Base-by-base conservation (phyloP, 2,329 filamentous ascomycete genomes). In the Xylariaceae sp. region DNA sequence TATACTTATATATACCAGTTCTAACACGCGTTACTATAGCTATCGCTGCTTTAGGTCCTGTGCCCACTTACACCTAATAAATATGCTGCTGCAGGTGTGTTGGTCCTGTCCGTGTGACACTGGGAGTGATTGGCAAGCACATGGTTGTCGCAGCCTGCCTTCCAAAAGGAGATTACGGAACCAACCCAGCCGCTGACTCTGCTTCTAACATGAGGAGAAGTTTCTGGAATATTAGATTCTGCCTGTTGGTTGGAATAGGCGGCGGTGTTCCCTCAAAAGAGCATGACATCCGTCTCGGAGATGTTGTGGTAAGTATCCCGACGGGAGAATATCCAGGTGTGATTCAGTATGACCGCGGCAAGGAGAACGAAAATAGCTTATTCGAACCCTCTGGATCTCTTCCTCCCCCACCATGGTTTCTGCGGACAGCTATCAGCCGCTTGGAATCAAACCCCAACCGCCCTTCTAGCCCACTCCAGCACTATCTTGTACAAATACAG, bases 231-330 rank as follows among this genome's bases (percentile, higher is more conserved):
- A 54, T 66, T 14, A 46, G 48, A 6, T 54, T 60, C 22, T 55
- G 48, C 3, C 43, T 67, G 12, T 54, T 66, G 51, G 62, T 68
- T 22, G 64, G 63, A 14, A 63, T 67, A 28, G 63, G 63, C 33
- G 64, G 65, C 14, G 66, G 64, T 6, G 57, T 50, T 6, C 64
- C 63, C 9, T 45, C 41, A 2, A 4, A 16, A 4, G 16, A 3
- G 16, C 34, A 48, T 13, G 63, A 68, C 43, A 57, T 69, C 17
- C 59, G 63, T 2, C 57, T 68, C 3, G 65, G 63, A 12, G 61
- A 65, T 45, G 53, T 64, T 14, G 61, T 63, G 1, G 56, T 65
- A 6, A 60, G 61, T 47, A 42, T 51, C 13, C 16, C 34, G 5
- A 16, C 13, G 10, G 34, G 13, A 13, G 9, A 3, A 5, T 5